Conservation (phyloP, 139 green algal genomes). For the Tetradesmus lagerheimii region DNA sequence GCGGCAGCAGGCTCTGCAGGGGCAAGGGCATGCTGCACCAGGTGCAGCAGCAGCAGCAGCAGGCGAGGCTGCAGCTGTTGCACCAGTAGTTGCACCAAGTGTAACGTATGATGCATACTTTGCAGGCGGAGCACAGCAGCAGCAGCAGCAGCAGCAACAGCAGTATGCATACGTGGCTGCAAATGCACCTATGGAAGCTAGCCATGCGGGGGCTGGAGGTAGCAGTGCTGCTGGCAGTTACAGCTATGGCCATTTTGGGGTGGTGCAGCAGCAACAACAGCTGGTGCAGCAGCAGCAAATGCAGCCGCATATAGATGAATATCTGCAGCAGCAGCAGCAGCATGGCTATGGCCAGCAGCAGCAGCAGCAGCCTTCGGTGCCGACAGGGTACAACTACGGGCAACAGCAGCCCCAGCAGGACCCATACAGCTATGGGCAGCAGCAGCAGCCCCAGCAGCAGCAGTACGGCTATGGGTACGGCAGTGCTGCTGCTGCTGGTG, state of each 20-base stretch:
- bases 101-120: conserved; percentile 21
- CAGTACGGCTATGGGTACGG: neutral
- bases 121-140: neutral
- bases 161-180: neutral
- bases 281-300: neutral
- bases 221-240: neutral
- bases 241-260: neutral
- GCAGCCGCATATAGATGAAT: neutral
- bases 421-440: neutral
- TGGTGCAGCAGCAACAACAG: neutral
- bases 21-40: neutral
- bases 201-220: neutral
- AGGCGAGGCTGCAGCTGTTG: neutral
- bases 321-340: conserved; percentile 9
- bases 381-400: neutral
- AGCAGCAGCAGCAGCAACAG: conserved; percentile 21
- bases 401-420: conserved; percentile 23
- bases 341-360: conserved; percentile 20
- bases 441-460: conserved; percentile 13
- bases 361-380: conserved; percentile 2
- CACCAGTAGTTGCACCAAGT: neutral
- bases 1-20: neutral
- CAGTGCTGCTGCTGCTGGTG: neutral
- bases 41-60: neutral
- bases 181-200: neutral